Conservation (phyloP, 2,329 filamentous ascomycete species). For the Thelonectria olida region DNA sequence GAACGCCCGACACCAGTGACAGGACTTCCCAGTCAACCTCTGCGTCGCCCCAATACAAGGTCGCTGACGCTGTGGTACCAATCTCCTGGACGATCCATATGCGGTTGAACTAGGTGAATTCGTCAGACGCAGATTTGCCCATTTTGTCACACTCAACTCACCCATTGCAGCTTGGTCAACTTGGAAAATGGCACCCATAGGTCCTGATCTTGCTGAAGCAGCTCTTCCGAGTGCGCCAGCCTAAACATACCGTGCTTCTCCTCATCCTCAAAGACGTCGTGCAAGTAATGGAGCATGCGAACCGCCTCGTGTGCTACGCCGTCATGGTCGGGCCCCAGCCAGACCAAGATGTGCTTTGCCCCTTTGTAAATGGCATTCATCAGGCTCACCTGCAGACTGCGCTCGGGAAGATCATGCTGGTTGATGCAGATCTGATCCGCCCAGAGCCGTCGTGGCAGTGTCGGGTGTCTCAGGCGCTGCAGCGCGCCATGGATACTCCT, state of each 20-base stretch:
- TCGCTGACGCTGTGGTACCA: conserved; percentile 44
- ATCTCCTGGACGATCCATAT: conserved; percentile 52
- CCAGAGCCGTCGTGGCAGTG: conserved; percentile 45
- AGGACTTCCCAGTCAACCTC: conserved; percentile 46
- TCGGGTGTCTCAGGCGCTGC: conserved; percentile 38
- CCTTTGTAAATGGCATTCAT: conserved; percentile 50
- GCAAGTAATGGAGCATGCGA: conserved; percentile 39
- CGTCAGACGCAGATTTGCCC: not conserved
- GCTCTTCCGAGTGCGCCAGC: conserved; percentile 42
- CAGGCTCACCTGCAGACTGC: conserved; percentile 48
- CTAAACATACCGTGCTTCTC: conserved; percentile 41
- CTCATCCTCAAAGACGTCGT: conserved; percentile 43
- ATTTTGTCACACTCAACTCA: conserved; percentile 28
- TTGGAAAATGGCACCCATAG: conserved; percentile 46
- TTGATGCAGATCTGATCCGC: conserved; percentile 54
- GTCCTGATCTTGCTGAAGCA: conserved; percentile 38
- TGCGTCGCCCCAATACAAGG: conserved; percentile 46
- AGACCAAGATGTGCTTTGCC: conserved; percentile 46
- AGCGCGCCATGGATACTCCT: conserved; percentile 44
- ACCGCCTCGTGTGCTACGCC: conserved; percentile 41
- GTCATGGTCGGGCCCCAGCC: conserved; percentile 45
- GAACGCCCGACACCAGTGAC: conserved; percentile 42
- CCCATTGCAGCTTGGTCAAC: conserved; percentile 45
- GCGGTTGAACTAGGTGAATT: conserved; percentile 44
- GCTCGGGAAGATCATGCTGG: conserved; percentile 47